These are phyloP conservation scores for Penicillium daleae DNA, from an alignment of 495 filamentous ascomycete genomes.

Conservation along the genomic window DNA sequence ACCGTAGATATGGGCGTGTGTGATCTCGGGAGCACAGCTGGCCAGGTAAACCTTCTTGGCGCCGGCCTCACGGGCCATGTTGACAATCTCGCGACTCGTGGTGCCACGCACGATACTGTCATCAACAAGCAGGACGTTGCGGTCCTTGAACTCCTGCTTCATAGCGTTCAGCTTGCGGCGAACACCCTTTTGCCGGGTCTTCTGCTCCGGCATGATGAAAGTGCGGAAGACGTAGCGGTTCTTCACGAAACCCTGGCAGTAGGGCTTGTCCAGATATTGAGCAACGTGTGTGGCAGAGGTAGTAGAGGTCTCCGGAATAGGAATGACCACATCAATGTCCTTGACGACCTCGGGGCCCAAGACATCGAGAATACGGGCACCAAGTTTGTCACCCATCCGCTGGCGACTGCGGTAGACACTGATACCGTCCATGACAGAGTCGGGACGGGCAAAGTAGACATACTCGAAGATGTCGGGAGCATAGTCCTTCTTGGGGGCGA, in stretches of 20 bases:
- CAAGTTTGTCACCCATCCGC: slow-evolving; percentile 90
- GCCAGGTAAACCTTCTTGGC: slow-evolving; percentile 91
- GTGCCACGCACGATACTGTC: slow-evolving; percentile 95
- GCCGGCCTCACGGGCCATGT: slow-evolving; percentile 89
- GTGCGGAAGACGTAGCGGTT: slow-evolving; percentile 96
- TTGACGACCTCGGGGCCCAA: slow-evolving; percentile 76
- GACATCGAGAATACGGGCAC: slow-evolving; percentile 71
- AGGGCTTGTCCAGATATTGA: slow-evolving; percentile 75
- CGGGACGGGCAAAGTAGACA: slow-evolving; percentile 75
- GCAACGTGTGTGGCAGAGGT: slow-evolving; percentile 83
- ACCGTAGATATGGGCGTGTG: slow-evolving; percentile 78
- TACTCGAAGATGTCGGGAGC: slow-evolving; percentile 96
- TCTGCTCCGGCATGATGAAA: slow-evolving; percentile 93
- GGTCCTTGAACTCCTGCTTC: slow-evolving; percentile 81
- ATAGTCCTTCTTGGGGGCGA: slow-evolving; percentile 71
- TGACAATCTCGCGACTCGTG: slow-evolving; percentile 88
- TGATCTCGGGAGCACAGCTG: slow-evolving; percentile 85
- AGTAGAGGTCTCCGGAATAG: slow-evolving; percentile 85
- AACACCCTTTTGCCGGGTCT: slow-evolving; percentile 70
- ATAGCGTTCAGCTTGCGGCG: slow-evolving; percentile 74
- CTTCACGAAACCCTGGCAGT: slow-evolving; percentile 87
- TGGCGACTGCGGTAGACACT: slow-evolving; percentile 85
- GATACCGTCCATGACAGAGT: slow-evolving; percentile 91
- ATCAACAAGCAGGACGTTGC: slow-evolving; percentile 85
- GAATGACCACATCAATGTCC: slow-evolving; percentile 90